Evolutionary conservation across 73 alveolate genomes (phyloP).

Genomic region (Paramecium sonneborni): DNA sequence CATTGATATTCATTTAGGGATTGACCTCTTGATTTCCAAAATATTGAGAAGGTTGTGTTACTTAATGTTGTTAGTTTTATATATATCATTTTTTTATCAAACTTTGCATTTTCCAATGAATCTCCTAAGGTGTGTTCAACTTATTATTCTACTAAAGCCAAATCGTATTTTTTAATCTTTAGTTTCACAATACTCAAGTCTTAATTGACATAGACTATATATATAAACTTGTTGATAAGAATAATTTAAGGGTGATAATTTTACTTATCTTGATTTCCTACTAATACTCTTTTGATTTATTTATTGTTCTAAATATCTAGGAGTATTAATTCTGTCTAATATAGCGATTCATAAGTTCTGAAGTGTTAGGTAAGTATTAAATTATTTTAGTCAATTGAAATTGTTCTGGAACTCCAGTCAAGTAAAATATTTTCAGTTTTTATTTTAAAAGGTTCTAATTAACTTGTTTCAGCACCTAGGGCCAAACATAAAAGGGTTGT

Average conservation of each 20-base stretch:
- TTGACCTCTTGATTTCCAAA: not conserved
- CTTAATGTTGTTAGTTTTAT: not conserved
- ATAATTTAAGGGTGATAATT: not conserved
- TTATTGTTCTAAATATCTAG: not conserved
- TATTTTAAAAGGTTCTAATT: not conserved
- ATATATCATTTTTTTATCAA: not conserved
- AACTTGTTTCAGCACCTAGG: not conserved
- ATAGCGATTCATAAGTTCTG: not conserved
- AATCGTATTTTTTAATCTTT: not conserved
- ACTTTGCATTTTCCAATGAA: not conserved
- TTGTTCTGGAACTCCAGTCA: not conserved
- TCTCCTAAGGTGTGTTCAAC: not conserved
- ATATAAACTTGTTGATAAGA: not conserved
- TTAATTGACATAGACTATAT: not conserved
- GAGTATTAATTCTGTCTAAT: not conserved
- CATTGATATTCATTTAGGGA: not conserved
- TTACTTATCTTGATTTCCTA: not conserved
- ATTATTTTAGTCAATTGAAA: not conserved
- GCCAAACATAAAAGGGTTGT: not conserved
- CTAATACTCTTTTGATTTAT: not conserved
- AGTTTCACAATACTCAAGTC: not conserved
- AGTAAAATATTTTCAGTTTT: not conserved
- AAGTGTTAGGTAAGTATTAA: not conserved
- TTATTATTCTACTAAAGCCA: not conserved
- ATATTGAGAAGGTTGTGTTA: not conserved